phyloP scores from a whole-genome alignment of 768 basidiomycete species.

The Boletus coccyginus region DNA sequence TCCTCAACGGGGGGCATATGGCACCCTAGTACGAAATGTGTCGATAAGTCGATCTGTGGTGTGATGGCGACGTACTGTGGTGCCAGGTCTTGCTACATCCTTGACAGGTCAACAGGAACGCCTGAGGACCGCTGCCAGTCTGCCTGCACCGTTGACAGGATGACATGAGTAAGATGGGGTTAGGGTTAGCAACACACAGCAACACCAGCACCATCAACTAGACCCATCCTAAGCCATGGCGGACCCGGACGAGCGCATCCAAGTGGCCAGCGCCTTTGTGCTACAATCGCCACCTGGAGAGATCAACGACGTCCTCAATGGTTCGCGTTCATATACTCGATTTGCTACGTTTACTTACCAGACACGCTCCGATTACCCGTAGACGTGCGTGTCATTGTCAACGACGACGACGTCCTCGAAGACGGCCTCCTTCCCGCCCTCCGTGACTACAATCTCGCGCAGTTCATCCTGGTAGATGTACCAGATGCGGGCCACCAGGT shows the following conservation, averaged over 20 bases:
- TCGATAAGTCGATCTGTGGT: background rate
- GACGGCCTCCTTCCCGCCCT: conserved; percentile 75
- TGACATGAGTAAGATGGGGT: conserved; percentile 11
- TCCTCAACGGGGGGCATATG: conserved; percentile 31
- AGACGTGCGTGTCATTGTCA: conserved; percentile 91
- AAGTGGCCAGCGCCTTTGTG: conserved; percentile 74
- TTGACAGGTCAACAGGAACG: conserved; percentile 35
- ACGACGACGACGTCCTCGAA: conserved; percentile 82
- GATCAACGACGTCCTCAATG: conserved; percentile 94
- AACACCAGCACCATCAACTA: background rate
- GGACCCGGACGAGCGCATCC: conserved; percentile 54
- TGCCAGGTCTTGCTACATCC: conserved; percentile 36
- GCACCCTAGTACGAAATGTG: conserved; percentile 22
- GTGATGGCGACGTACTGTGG: conserved; percentile 20
- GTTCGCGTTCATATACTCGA: conserved; percentile 37
- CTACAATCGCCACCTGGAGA: conserved; percentile 93
- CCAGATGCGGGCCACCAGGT: conserved; percentile 76
- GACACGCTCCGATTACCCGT: conserved; percentile 16
- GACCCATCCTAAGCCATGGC: conserved; percentile 42
- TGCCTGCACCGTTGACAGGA: conserved; percentile 27
- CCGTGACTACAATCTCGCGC: conserved; percentile 80
- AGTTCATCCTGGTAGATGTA: conserved; percentile 87
- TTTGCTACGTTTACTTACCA: background rate
- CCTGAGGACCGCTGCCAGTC: conserved; percentile 22
- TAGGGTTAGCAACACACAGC: conserved; percentile 19